These are phyloP conservation scores for Nicotiana knightiana DNA, from an alignment of 257 asterid genomes.

Conservation along the genomic window DNA sequence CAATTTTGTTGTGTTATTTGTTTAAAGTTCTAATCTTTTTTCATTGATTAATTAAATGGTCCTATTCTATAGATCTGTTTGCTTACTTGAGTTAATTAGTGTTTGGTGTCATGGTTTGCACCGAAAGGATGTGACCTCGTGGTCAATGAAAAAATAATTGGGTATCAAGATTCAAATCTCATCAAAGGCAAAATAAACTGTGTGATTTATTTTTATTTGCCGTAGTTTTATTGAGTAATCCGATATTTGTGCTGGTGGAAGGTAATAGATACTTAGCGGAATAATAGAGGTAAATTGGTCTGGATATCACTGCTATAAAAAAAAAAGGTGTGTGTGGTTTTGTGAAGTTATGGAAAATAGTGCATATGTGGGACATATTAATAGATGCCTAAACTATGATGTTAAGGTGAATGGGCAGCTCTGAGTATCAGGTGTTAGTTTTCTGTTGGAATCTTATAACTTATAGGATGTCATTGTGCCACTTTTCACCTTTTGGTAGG, in stretches of 20 bases:
- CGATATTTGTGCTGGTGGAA: background rate
- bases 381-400: conserved; percentile 38
- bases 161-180: background rate
- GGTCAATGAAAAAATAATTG: background rate
- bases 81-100: conserved; percentile 14
- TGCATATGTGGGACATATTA: conserved; percentile 53
- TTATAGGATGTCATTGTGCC: conserved; percentile 18
- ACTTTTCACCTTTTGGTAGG: conserved; percentile 17
- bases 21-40: background rate
- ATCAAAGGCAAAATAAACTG: background rate
- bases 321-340: too few species aligned
- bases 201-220: background rate
- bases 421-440: conserved; percentile 17
- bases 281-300: background rate
- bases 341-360: conserved; percentile 13
- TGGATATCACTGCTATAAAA: fast-evolving
- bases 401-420: conserved; percentile 30
- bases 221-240: background rate
- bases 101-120: background rate
- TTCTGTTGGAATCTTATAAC: conserved; percentile 35
- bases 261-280: background rate
- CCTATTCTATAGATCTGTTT: background rate
- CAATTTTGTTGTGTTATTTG: background rate
- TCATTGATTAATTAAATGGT: background rate
- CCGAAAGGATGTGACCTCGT: too few species aligned